Evolutionary conservation across 1,284 basidiomycete species (phyloP).

Genomic region (Lentinula novae-zelandiae): DNA sequence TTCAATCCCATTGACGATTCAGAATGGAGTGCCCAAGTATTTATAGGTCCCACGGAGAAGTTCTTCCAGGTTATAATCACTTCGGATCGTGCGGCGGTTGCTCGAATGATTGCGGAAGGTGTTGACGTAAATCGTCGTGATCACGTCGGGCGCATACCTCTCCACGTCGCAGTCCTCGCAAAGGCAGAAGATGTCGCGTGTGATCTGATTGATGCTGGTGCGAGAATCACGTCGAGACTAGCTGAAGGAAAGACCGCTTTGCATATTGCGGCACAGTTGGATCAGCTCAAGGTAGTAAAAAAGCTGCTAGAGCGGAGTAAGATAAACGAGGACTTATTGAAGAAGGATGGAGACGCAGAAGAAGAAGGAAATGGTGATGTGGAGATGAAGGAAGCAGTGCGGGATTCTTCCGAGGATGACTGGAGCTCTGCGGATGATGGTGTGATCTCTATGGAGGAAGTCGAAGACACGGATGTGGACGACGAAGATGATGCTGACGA

Average conservation of each 20-base stretch:
- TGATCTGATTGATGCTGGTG: conserved; percentile 50
- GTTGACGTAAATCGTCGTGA: conserved; percentile 49
- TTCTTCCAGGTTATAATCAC: conserved; percentile 51
- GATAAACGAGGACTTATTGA: conserved; percentile 32
- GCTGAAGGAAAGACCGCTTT: conserved; percentile 52
- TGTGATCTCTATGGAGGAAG: conserved; percentile 25
- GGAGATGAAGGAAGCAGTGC: conserved; percentile 22
- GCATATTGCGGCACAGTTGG: conserved; percentile 52
- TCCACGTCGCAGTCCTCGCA: conserved; percentile 51
- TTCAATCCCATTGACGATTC: conserved; percentile 66
- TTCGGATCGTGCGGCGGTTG: conserved; percentile 35
- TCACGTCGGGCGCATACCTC: conserved; percentile 53
- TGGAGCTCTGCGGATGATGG: conserved; percentile 41
- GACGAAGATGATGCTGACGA: conserved; percentile 26
- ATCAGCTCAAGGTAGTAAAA: conserved; percentile 35
- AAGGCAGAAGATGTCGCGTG: conserved; percentile 41
- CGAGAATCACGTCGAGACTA: conserved; percentile 48
- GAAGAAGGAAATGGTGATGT: conserved; percentile 27
- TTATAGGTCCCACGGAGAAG: conserved; percentile 47
- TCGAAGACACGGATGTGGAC: conserved; percentile 22
- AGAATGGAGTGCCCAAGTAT: conserved; percentile 59
- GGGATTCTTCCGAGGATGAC: conserved; percentile 38
- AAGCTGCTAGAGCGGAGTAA: conserved; percentile 49
- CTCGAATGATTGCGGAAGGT: conserved; percentile 35
- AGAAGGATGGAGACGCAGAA: conserved; percentile 26